Evolutionary conservation across 2,329 filamentous ascomycete species (phyloP).

Genomic region (Pyrenophora graminea): DNA sequence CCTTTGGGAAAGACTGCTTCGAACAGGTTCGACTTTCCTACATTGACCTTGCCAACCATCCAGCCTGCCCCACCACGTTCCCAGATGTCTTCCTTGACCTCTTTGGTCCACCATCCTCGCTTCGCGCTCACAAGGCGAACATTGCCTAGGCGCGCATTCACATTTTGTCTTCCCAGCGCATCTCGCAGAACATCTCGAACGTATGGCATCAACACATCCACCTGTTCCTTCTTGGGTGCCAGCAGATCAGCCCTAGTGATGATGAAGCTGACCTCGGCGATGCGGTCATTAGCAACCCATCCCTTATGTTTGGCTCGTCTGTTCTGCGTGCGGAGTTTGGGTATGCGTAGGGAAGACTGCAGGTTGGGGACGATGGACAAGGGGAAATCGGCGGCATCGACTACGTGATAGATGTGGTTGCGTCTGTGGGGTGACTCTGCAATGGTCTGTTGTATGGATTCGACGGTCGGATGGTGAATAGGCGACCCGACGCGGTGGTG

Average conservation of each 20-base stretch:
- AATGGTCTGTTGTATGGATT: slow-evolving; percentile 81
- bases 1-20: slow-evolving; percentile 83
- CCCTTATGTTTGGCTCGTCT: slow-evolving; percentile 71
- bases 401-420: slow-evolving; percentile 93
- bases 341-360: slow-evolving; percentile 69
- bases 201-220: slow-evolving; percentile 85
- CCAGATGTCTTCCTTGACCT: slow-evolving; percentile 85
- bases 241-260: slow-evolving; percentile 88
- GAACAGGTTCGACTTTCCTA: slow-evolving; percentile 93
- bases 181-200: slow-evolving; percentile 76
- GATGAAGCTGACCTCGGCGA: slow-evolving; percentile 84
- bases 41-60: slow-evolving; percentile 98
- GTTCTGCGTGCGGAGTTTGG: slow-evolving; percentile 77
- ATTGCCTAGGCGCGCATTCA: slow-evolving; percentile 82
- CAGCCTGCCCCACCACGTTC: slow-evolving; percentile 82
- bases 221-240: slow-evolving; percentile 79
- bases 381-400: slow-evolving; percentile 96
- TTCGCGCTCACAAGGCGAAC: slow-evolving; percentile 84
- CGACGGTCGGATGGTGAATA: slow-evolving; percentile 79
- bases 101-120: slow-evolving; percentile 86
- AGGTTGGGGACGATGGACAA: slow-evolving; percentile 86
- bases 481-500: slow-evolving; percentile 74
- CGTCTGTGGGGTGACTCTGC: slow-evolving; percentile 84
- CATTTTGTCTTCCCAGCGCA: slow-evolving; percentile 69
- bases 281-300: slow-evolving; percentile 66